phyloP scores from a whole-genome alignment of 2,329 filamentous ascomycete species.

The Colletotrichum musae region DNA sequence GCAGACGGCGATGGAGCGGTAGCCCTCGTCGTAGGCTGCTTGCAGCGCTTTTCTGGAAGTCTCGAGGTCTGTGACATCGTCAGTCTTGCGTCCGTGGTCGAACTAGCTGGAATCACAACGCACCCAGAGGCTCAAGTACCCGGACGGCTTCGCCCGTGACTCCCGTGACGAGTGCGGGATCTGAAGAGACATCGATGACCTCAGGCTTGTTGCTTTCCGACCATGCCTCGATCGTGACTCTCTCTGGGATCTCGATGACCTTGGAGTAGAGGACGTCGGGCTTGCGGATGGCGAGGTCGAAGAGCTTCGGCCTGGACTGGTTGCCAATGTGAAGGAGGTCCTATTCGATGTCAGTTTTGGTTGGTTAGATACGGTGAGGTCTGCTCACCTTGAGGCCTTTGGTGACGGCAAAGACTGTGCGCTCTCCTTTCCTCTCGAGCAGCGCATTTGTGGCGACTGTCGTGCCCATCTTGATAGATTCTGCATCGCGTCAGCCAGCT shows the following conservation, averaged over 20 bases:
- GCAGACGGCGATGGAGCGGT: conserved; percentile 78
- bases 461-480: conserved; percentile 84
- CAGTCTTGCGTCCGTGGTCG: rapidly evolving
- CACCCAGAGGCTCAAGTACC: conserved; percentile 69
- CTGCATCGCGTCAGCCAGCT: conserved; percentile 45
- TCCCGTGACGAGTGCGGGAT: conserved; percentile 62
- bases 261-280: conserved; percentile 78
- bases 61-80: conserved; percentile 54
- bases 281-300: conserved; percentile 78
- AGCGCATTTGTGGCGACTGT: conserved; percentile 84
- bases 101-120: not conserved
- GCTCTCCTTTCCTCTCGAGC: conserved; percentile 81
- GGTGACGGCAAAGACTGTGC: conserved; percentile 76
- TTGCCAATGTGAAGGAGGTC: conserved; percentile 82
- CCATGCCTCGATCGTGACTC: conserved; percentile 75
- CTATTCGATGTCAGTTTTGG: conserved; percentile 63
- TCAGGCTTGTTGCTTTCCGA: conserved; percentile 37
- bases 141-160: conserved; percentile 78
- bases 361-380: rapidly evolving
- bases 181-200: conserved; percentile 28
- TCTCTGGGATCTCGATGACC: conserved; percentile 81
- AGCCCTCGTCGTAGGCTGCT: conserved; percentile 71
- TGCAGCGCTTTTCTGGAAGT: conserved; percentile 70
- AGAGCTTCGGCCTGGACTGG: conserved; percentile 80
- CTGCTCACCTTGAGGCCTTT: conserved; percentile 61